phyloP scores from a whole-genome alignment of 2,329 filamentous ascomycete genomes.

The Colletotrichum salicis region DNA sequence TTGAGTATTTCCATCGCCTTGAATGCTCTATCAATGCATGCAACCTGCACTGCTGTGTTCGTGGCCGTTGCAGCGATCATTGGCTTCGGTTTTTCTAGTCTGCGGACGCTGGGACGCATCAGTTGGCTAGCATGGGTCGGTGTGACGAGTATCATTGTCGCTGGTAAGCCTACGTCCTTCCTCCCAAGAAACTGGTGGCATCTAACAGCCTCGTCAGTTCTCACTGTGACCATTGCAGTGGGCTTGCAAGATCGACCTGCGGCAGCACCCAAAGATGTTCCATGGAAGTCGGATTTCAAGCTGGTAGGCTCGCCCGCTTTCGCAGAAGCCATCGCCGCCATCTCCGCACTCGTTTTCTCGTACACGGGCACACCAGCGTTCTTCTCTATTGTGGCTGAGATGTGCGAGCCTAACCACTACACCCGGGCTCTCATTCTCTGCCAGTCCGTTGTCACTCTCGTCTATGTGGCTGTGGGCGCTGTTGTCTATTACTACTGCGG shows the following conservation, averaged over 20 bases:
- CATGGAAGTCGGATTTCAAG: conserved; percentile 42
- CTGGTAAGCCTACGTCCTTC: conserved; percentile 21
- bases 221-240: conserved; percentile 44
- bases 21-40: conserved; percentile 52
- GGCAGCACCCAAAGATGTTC: conserved; percentile 35
- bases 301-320: conserved; percentile 45
- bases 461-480: conserved; percentile 46
- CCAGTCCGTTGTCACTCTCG: conserved; percentile 42
- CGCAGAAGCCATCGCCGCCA: conserved; percentile 42
- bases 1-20: conserved; percentile 51
- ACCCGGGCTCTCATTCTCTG: conserved; percentile 42
- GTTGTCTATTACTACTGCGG: conserved; percentile 59
- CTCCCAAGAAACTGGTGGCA: neutral
- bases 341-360: conserved; percentile 49
- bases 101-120: conserved; percentile 45
- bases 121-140: conserved; percentile 48
- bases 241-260: conserved; percentile 43
- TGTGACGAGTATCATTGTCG: conserved; percentile 33
- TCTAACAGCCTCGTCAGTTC: conserved; percentile 31
- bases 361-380: conserved; percentile 50
- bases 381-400: conserved; percentile 47
- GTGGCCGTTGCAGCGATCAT: conserved; percentile 47
- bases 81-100: conserved; percentile 44
- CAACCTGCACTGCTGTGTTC: conserved; percentile 52
- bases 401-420: conserved; percentile 45